Conservation (phyloP, 257 asterid species). For the Rubia yunnanensis region DNA sequence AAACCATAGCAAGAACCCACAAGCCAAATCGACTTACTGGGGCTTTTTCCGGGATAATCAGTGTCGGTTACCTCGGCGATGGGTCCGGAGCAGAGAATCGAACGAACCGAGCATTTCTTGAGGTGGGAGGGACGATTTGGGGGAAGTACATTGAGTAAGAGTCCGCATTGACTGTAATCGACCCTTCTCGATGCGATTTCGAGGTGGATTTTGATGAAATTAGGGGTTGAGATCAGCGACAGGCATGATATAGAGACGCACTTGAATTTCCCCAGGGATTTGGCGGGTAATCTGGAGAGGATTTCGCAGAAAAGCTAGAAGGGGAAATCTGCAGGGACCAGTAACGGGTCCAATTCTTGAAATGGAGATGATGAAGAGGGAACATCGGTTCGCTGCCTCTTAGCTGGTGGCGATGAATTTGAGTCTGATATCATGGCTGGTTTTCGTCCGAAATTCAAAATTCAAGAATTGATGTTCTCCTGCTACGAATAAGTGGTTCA, state of each 20-base stretch:
- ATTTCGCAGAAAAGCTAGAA: conserved; percentile 21
- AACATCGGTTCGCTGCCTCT: not conserved
- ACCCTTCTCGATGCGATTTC: not conserved
- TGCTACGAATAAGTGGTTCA: too few species aligned
- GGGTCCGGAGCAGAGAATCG: conserved; percentile 7
- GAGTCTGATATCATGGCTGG: not conserved
- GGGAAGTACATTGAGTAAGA: conserved; percentile 3
- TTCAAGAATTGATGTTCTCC: too few species aligned
- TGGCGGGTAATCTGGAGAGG: conserved; percentile 30
- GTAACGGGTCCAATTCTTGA: not conserved
- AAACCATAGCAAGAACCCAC: conserved; percentile 29
- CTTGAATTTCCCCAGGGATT: conserved; percentile 14
- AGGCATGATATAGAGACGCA: conserved; percentile 12
- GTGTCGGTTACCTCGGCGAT: not conserved
- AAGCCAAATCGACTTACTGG: conserved; percentile 3
- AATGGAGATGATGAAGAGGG: not conserved
- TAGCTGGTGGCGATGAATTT: not conserved
- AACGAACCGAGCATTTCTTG: conserved; percentile 18
- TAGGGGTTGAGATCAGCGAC: conserved; percentile 10
- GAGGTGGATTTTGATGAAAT: conserved; percentile 11
- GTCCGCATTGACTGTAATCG: not conserved
- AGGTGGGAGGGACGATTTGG: conserved; percentile 4
- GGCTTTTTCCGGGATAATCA: conserved; percentile 12
- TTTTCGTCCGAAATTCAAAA: not conserved
- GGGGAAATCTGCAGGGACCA: conserved; percentile 3